Evolutionary conservation across 768 basidiomycete species (phyloP).

Genomic region (Russula foetens): DNA sequence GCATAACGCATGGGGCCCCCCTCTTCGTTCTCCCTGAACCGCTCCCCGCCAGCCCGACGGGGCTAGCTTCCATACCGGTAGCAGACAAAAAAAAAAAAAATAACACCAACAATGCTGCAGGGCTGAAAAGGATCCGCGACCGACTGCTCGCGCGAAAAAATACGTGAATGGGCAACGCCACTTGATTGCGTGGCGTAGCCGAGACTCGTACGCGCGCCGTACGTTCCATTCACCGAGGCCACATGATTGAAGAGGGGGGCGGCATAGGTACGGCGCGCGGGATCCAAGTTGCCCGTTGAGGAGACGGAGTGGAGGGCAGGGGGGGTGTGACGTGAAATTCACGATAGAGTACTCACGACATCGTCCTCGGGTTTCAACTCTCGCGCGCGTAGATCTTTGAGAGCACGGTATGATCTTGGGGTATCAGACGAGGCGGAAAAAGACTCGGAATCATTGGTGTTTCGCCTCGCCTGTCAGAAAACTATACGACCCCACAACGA

Average conservation of each 20-base stretch:
- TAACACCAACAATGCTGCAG: background rate
- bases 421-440: background rate
- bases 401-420: background rate
- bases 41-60: too few species aligned
- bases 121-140: background rate
- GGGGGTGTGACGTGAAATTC: background rate
- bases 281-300: background rate
- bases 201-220: too few species aligned
- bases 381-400: too few species aligned
- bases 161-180: background rate
- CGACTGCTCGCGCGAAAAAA: background rate
- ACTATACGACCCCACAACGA: background rate
- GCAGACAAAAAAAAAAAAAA: background rate
- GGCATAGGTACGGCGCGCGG: background rate
- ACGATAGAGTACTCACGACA: background rate
- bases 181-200: background rate
- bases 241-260: too few species aligned
- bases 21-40: too few species aligned
- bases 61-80: too few species aligned
- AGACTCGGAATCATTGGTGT: too few species aligned
- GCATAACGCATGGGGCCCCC: too few species aligned
- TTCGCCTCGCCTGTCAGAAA: background rate
- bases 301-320: too few species aligned
- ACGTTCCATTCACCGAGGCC: background rate
- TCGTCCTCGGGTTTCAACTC: background rate